A percentile compares a stretch with the other conserved stretches of the same genome.
Evolutionary conservation across 2,329 filamentous ascomycete genomes (phyloP).

Genomic region (Pezicula neosporulosa): DNA sequence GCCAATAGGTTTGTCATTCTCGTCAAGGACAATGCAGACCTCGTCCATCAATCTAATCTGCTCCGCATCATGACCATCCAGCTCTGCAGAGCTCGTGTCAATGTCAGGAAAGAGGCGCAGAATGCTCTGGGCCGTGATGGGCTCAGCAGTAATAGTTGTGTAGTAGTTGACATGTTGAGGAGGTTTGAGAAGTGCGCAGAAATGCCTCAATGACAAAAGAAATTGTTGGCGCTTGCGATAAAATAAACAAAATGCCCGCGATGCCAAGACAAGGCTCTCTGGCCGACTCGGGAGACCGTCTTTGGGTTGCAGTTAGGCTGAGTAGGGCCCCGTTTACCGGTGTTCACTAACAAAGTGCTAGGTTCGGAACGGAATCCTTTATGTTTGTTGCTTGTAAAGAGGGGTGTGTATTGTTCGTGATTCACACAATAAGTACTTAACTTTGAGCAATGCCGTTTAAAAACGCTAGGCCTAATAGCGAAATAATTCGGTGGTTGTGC

Average conservation of each 20-base stretch:
- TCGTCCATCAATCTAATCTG: slow-evolving; percentile 99
- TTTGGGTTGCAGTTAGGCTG: too few relatives aligned
- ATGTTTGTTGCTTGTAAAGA: too few relatives aligned
- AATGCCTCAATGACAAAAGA: not conserved
- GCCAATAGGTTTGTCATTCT: slow-evolving; percentile 88
- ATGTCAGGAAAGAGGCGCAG: slow-evolving; percentile 84
- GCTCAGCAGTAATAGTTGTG: slow-evolving; percentile 49
- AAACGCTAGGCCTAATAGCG: too few relatives aligned
- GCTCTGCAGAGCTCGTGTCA: slow-evolving; percentile 65
- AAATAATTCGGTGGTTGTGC: too few relatives aligned
- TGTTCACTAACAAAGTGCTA: too few relatives aligned
- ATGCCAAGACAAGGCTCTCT: not conserved
- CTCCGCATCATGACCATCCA: slow-evolving; percentile 93
- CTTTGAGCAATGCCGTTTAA: too few relatives aligned
- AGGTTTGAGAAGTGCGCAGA: not conserved
- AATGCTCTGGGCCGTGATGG: slow-evolving; percentile 83
- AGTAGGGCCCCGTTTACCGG: too few relatives aligned
- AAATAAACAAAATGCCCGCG: not conserved
- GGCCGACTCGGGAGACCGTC: too few relatives aligned
- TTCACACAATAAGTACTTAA: too few relatives aligned
- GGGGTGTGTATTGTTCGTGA: too few relatives aligned
- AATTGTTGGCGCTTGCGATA: not conserved
- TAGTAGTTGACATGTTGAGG: slow-evolving; percentile 28
- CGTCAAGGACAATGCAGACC: slow-evolving; percentile 94
- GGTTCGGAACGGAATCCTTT: too few relatives aligned